Evolutionary conservation across 768 basidiomycete genomes (phyloP).

Genomic region (Scleroderma bovista): DNA sequence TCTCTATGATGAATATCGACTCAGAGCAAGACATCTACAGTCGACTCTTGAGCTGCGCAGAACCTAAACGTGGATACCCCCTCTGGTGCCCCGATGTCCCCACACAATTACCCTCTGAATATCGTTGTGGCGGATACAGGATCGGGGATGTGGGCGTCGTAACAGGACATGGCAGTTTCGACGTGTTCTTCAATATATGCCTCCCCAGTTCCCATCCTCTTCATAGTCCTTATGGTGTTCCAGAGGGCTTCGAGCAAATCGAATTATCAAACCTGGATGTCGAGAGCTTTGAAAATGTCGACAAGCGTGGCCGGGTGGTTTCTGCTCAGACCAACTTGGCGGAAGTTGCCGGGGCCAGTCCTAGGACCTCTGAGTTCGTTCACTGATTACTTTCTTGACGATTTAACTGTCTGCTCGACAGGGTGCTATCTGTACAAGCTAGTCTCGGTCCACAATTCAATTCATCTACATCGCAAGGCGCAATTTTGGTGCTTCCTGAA

Average conservation of each 20-base stretch:
- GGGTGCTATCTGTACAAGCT: no score
- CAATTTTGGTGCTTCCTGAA: slow-evolving; percentile 25
- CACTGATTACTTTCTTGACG: not conserved
- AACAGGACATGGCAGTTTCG: slow-evolving; percentile 18
- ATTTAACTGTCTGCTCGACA: not conserved
- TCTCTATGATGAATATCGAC: not conserved
- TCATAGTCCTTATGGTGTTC: not conserved
- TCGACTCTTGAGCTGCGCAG: slow-evolving; percentile 6
- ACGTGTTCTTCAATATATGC: slow-evolving; percentile 31
- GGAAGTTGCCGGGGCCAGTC: no score
- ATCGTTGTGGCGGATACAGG: slow-evolving; percentile 19
- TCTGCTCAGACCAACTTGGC: not conserved
- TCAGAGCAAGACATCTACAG: not conserved
- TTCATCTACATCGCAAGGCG: slow-evolving; percentile 11
- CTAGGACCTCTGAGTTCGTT: not conserved
- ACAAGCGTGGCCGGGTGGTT: not conserved
- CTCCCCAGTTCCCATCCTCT: slow-evolving; percentile 5
- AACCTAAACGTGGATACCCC: slow-evolving; percentile 21
- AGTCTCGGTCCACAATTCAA: slow-evolving; percentile 7
- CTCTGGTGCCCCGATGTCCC: slow-evolving; percentile 27
- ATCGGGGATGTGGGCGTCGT: slow-evolving; percentile 33
- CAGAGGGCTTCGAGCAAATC: not conserved
- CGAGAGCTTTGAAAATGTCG: not conserved
- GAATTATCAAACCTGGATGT: not conserved
- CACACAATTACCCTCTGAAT: slow-evolving; percentile 13